Percentiles rank a stretch among this genome's conserved stretches.
Conservation (phyloP, 495 filamentous ascomycete genomes). For the Xylaria castorea region DNA sequence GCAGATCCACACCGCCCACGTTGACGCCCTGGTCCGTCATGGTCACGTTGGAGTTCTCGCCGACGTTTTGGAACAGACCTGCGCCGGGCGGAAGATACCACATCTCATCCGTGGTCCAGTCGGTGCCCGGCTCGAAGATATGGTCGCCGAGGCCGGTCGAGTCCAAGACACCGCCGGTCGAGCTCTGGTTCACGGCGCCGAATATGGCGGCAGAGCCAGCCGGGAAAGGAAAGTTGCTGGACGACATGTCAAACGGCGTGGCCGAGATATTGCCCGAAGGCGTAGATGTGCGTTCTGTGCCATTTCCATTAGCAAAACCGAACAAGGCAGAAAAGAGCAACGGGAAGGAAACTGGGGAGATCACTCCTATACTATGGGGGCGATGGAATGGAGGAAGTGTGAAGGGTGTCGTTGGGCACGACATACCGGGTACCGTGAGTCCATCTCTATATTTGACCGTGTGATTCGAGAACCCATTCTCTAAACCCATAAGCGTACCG, state of each 20-base stretch:
- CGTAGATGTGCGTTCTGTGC: slow-evolving; percentile 51
- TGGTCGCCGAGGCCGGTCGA: slow-evolving; percentile 34
- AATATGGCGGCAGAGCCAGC: slow-evolving; percentile 53
- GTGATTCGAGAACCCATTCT: slow-evolving; percentile 43
- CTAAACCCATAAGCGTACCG: slow-evolving; percentile 36
- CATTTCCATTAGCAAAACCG: slow-evolving; percentile 18
- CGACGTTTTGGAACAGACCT: slow-evolving; percentile 61
- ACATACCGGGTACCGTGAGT: slow-evolving; percentile 41
- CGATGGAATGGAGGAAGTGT: background rate
- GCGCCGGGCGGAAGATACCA: slow-evolving; percentile 64
- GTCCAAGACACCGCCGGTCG: slow-evolving; percentile 43
- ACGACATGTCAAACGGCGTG: slow-evolving; percentile 59
- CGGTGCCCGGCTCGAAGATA: slow-evolving; percentile 45
- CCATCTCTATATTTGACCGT: slow-evolving; percentile 37
- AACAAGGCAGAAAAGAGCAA: background rate
- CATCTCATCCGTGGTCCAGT: slow-evolving; percentile 57
- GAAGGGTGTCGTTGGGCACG: background rate
- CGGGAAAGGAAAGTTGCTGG: slow-evolving; percentile 56
- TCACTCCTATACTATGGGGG: background rate
- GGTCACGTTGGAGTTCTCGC: slow-evolving; percentile 56
- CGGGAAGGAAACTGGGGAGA: background rate
- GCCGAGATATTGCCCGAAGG: slow-evolving; percentile 60
- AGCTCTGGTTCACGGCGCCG: slow-evolving; percentile 53
- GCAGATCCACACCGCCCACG: slow-evolving; percentile 60
- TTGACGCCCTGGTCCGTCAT: slow-evolving; percentile 67